phyloP scores from a whole-genome alignment of 192 early-diverging fungal genomes.

The Coemansia sp. region DNA sequence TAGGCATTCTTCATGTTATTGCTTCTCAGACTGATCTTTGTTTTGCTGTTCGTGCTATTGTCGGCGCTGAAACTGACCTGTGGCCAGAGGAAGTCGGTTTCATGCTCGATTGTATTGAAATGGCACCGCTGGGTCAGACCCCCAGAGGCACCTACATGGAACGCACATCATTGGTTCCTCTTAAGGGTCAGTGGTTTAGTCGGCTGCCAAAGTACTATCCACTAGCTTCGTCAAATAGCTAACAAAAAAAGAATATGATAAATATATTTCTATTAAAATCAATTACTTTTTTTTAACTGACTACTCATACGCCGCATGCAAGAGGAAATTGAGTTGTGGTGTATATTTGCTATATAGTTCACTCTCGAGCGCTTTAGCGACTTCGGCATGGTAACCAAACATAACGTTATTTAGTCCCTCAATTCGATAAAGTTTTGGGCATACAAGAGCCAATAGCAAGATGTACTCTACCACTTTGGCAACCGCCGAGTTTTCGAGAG shows the following conservation, averaged over 20 bases:
- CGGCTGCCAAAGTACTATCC: conserved; percentile 45
- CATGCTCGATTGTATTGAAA: conserved; percentile 41
- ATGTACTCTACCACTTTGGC: not conserved
- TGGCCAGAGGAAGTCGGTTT: conserved; percentile 48
- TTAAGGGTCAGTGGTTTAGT: conserved; percentile 34
- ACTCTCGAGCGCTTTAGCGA: not conserved
- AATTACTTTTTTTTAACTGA: too few species aligned
- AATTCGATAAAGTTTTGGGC: not conserved
- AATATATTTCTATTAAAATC: not conserved
- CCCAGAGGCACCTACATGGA: not conserved
- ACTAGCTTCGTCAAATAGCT: not conserved
- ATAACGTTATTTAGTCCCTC: not conserved
- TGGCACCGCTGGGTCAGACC: conserved; percentile 17
- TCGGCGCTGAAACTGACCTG: conserved; percentile 41
- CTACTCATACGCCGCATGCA: not conserved
- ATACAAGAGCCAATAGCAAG: not conserved
- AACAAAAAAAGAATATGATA: not conserved
- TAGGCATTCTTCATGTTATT: conserved; percentile 48
- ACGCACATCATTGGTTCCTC: not conserved
- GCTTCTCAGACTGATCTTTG: conserved; percentile 38
- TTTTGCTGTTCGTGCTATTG: conserved; percentile 30
- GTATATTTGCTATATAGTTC: not conserved
- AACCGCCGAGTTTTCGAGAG: not conserved
- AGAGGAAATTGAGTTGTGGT: not conserved
- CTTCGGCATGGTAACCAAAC: not conserved